phyloP scores from a whole-genome alignment of 768 basidiomycete species.

The Lactarius trivialis region DNA sequence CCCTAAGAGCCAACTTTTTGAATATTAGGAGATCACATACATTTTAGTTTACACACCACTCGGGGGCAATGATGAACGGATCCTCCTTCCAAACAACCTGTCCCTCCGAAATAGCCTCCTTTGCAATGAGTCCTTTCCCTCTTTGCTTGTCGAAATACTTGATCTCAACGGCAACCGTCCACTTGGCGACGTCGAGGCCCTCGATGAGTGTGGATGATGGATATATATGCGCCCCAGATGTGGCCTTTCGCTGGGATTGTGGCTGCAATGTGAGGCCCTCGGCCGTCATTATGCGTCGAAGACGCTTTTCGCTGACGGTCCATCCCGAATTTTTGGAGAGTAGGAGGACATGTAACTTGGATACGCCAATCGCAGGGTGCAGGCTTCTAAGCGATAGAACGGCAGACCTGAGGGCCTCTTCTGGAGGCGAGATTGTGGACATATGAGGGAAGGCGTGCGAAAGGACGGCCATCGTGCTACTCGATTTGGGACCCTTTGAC shows the following conservation, averaged over 20 bases:
- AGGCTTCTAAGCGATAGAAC: conserved; percentile 48
- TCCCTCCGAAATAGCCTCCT: conserved; percentile 55
- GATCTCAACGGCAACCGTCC: conserved; percentile 54
- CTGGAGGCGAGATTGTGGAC: conserved; percentile 37
- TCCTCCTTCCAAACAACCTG: conserved; percentile 84
- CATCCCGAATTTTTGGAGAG: conserved; percentile 56
- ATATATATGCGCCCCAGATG: conserved; percentile 38
- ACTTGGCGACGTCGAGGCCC: conserved; percentile 53
- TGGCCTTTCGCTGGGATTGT: conserved; percentile 20
- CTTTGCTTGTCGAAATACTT: conserved; percentile 61
- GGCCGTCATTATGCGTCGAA: conserved; percentile 60
- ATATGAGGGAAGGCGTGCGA: not conserved
- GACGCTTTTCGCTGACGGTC: conserved; percentile 80
- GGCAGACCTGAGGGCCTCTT: conserved; percentile 54
- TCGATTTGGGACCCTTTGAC: not conserved
- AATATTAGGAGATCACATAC: not conserved
- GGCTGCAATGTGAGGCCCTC: conserved; percentile 41
- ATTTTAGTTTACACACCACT: conserved; percentile 45
- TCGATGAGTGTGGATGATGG: conserved; percentile 62
- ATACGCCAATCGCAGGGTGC: conserved; percentile 61
- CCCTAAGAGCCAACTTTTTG: conserved; percentile 39
- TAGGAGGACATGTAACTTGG: conserved; percentile 62
- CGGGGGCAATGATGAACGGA: conserved; percentile 74
- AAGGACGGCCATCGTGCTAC: not conserved
- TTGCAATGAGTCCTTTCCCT: conserved; percentile 81